Conservation (phyloP, 2,329 filamentous ascomycete genomes). For the Coniella vitis region DNA sequence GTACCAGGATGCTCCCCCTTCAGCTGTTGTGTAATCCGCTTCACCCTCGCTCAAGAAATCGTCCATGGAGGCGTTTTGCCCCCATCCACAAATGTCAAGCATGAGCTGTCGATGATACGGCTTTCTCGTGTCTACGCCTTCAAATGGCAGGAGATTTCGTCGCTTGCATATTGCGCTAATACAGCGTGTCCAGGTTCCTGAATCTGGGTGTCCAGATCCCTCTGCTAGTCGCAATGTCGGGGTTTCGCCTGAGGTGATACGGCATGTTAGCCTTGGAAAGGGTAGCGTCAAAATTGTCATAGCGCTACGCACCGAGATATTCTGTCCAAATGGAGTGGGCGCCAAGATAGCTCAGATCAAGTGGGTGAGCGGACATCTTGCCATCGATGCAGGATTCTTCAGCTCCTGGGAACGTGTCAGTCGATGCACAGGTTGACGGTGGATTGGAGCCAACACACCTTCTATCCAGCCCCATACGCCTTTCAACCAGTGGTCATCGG, state of each 20-base stretch:
- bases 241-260: slow-evolving; percentile 7
- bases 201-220: slow-evolving; percentile 38
- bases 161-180: slow-evolving; percentile 59
- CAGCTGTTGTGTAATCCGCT: slow-evolving; percentile 37
- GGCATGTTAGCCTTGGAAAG: background rate
- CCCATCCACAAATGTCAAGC: slow-evolving; percentile 68
- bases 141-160: slow-evolving; percentile 54
- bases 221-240: slow-evolving; percentile 33
- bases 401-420: slow-evolving; percentile 23
- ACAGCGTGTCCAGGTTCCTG: slow-evolving; percentile 51
- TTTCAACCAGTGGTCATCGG: slow-evolving; percentile 67
- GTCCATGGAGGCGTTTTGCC: slow-evolving; percentile 63
- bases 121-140: slow-evolving; percentile 55
- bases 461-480: slow-evolving; percentile 73
- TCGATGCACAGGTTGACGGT: background rate
- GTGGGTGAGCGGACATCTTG: slow-evolving; percentile 61
- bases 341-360: slow-evolving; percentile 72
- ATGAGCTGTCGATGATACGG: slow-evolving; percentile 69
- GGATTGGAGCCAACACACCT: slow-evolving; percentile 37
- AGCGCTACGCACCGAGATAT: slow-evolving; percentile 47
- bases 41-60: slow-evolving; percentile 40
- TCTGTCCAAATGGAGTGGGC: slow-evolving; percentile 67
- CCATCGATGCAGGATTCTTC: slow-evolving; percentile 57
- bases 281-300: slow-evolving; percentile 8
- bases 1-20: slow-evolving; percentile 48